Evolutionary conservation across 1,139 yeast species (phyloP).

Genomic region (Blastobotrys serpentis): DNA sequence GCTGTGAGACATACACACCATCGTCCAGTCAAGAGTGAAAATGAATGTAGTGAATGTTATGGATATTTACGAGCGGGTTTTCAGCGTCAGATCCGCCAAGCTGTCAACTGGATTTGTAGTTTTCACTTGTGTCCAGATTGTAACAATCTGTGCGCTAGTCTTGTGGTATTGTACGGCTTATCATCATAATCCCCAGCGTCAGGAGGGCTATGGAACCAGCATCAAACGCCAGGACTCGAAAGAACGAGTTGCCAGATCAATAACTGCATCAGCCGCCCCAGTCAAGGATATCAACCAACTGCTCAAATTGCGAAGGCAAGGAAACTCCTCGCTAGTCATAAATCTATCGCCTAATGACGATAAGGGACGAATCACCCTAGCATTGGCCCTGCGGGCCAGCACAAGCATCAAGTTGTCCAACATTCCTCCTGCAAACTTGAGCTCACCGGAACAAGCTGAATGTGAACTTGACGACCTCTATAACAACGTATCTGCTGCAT

Average conservation of each 20-base stretch:
- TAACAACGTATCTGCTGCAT: slow-evolving; percentile 4
- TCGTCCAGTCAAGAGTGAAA: neutral
- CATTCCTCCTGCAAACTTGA: slow-evolving; percentile 5
- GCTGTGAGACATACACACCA: no score
- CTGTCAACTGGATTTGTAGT: neutral
- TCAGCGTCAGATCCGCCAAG: neutral
- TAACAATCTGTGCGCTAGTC: slow-evolving; percentile 3
- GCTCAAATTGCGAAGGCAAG: slow-evolving; percentile 3
- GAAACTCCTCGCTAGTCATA: slow-evolving; percentile 6
- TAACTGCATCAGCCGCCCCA: neutral
- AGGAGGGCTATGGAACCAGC: no score
- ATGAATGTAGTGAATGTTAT: neutral
- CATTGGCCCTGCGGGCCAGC: slow-evolving; percentile 9
- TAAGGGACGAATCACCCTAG: neutral
- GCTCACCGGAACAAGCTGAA: neutral
- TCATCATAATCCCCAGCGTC: slow-evolving; percentile 6
- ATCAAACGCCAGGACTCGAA: no score
- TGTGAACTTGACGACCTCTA: slow-evolving; percentile 4
- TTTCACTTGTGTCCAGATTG: slow-evolving; percentile 6
- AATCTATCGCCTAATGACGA: slow-evolving; percentile 2
- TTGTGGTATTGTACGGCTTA: slow-evolving; percentile 6
- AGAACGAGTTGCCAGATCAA: no score
- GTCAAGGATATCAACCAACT: slow-evolving; percentile 4
- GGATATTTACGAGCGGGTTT: neutral
- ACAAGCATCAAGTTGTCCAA: slow-evolving; percentile 9